phyloP scores from a whole-genome alignment of 2,329 filamentous ascomycete genomes.

The Celoporthe dispersa region DNA sequence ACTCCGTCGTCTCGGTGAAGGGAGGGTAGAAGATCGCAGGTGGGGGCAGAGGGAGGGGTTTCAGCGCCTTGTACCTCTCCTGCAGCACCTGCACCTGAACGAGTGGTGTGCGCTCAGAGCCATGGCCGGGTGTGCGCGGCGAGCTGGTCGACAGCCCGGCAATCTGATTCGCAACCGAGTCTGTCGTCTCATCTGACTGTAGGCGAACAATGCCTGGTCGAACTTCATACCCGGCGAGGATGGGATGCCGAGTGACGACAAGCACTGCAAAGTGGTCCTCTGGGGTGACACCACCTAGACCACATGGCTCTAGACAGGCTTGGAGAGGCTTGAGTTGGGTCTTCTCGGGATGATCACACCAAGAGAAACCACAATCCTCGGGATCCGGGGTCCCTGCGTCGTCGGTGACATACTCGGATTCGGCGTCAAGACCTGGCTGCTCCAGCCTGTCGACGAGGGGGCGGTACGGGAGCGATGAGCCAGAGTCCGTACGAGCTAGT shows the following conservation, averaged over 20 bases:
- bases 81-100: conserved; percentile 53
- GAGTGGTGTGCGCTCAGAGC: conserved; percentile 3
- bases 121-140: conserved; percentile 31
- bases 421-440: conserved; percentile 33
- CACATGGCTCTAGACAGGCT: conserved; percentile 60
- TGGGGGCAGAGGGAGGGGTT: conserved; percentile 55
- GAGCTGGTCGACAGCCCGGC: conserved; percentile 48
- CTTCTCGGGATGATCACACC: conserved; percentile 50
- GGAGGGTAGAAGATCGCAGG: conserved; percentile 57
- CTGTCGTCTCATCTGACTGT: conserved; percentile 40
- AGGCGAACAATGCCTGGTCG: not conserved
- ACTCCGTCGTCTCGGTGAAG: conserved; percentile 46
- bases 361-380: conserved; percentile 50
- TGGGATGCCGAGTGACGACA: conserved; percentile 55
- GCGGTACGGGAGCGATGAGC: conserved; percentile 53
- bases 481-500: conserved; percentile 51
- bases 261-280: conserved; percentile 67
- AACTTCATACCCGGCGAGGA: conserved; percentile 27
- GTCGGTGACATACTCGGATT: conserved; percentile 39
- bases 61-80: conserved; percentile 47
- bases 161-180: conserved; percentile 48
- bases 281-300: conserved; percentile 61
- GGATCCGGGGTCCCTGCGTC: conserved; percentile 43
- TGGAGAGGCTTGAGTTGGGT: conserved; percentile 47
- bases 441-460: conserved; percentile 51